phyloP scores from a whole-genome alignment of 345 rosid species.

The Corchorus olitorius region DNA sequence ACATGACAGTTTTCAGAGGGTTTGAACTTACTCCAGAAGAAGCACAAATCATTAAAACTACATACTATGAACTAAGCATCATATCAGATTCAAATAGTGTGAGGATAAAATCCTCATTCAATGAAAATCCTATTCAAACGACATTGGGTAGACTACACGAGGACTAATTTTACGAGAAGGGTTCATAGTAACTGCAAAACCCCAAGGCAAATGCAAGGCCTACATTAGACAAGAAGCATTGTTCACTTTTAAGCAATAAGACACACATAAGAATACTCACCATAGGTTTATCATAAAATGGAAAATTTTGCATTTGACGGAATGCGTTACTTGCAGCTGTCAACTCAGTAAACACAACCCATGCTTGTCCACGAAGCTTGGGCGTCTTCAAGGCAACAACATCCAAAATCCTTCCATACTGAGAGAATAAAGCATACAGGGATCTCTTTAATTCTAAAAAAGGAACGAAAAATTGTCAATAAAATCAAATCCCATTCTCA shows the following conservation, averaged over 20 bases:
- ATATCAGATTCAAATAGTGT: background rate
- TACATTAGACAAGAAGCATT: background rate
- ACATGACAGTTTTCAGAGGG: background rate
- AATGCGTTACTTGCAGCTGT: slow-evolving; percentile 92
- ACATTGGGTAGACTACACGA: background rate
- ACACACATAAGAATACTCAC: slow-evolving; percentile 38
- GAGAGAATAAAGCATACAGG: slow-evolving; percentile 91
- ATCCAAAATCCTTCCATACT: slow-evolving; percentile 94
- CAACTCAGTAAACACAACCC: slow-evolving; percentile 92
- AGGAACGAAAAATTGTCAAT: slow-evolving; percentile 2
- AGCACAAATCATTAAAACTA: background rate
- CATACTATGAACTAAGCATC: background rate
- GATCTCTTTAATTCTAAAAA: slow-evolving; percentile 90
- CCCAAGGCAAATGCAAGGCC: background rate
- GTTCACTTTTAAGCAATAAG: background rate
- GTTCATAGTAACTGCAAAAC: background rate
- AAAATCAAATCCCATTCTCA: background rate
- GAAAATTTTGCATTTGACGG: slow-evolving; percentile 97
- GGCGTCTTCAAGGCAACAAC: slow-evolving; percentile 97
- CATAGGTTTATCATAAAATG: slow-evolving; percentile 96
- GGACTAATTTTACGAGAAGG: background rate
- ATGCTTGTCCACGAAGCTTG: slow-evolving; percentile 96
- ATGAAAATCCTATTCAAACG: background rate
- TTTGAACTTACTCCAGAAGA: slow-evolving; percentile 1
- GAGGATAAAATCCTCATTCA: background rate